Evolutionary conservation across 129 eudicot genomes (phyloP), one percentile per base, ranked within the genome.

Genomic region (Deinandra increscens): DNA sequence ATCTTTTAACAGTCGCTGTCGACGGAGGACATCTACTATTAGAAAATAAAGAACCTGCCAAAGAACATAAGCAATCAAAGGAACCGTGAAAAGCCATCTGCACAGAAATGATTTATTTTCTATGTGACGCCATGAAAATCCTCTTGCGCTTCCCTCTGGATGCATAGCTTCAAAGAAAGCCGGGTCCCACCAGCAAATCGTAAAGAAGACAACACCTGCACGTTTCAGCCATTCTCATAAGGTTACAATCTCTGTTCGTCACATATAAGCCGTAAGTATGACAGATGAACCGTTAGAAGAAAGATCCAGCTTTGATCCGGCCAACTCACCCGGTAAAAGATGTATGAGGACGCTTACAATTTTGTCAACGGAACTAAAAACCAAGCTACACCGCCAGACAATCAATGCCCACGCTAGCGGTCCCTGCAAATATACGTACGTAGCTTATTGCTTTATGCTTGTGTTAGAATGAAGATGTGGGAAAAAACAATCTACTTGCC

Each of bases 101-200:
- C 97, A 89, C 4, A 94, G 79, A 76, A 80, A 81, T 9, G 90
- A 79, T 75, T 68, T 78, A 76, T 66, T 70, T 78, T 85, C 97
- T 37, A 83, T 89, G 50, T 87, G 80, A 29, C 95, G 99, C 99
- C 99, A 94, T 64, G 97, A 85, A 69, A 74, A 76, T 76, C 90
- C 83, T 48, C 56, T 64, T 59, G 86, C 85, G 63, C 75, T 78
- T 64, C 95, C 99, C 55, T 80, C 88, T 1, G 95, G 95, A 79
- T 89, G 95, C 99, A 89, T 87, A 9, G 97, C 97, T 64, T 83
- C 95, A 53, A 89, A 94, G 72, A 79, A 89, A 1, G 59, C 88
- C 0, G 97, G 91, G 75, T 94, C 95, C 97, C 97, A 87, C 99
- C 99, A 94, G 29, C 99, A 86, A 36, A 94, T 90, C 20, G 99